Base-by-base conservation (phyloP, 2,329 filamentous ascomycete genomes). In the Talaromyces sp. region DNA sequence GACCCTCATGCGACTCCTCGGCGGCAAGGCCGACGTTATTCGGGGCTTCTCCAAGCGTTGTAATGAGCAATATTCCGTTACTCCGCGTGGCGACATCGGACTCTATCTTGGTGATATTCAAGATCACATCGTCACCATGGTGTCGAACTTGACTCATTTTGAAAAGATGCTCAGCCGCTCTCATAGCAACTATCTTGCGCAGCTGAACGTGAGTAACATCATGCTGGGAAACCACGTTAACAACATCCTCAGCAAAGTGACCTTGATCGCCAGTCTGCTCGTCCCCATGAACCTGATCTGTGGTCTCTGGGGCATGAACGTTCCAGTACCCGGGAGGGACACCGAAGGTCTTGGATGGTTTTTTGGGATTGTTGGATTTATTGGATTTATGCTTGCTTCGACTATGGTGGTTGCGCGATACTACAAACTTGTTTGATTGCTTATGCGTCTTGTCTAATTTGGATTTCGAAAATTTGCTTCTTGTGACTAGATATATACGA, bases 51-150 rank as follows among this genome's bases (percentile, higher is more conserved):
- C 95, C 61, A 99, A 99, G 83, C 92, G 96, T 61, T 99, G 95
- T 86, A 99, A 98, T 76, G 94, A 97, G 75, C 92, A 96, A 69
- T 98, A 96, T 82, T 90, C 92, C 69, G 91, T 98, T 61, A 97
- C 95, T 1, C 95, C 95, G 7, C 91, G 93, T 57, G 95, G 95
- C 81, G 95, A 99, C 74, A 97, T 99, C 69, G 95, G 93, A 25
- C 87, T 99, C 73, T 99, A 99, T 75, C 86, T 99, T 41, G 92
- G 92, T 73, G 95, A 99, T 80, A 97, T 99, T 69, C 95, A 99
- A 79, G 95, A 99, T 80, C 95, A 99, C 85, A 94, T 99, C 62
- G 92, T 99, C 66, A 99, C 95, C 54, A 98, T 98, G 94, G 96
- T 97, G 86, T 95, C 91, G 70, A 99, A 96, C 78, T 80, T 99